Base-by-base conservation (phyloP, 2,329 filamentous ascomycete species). In the Calonectria leucothoes region DNA sequence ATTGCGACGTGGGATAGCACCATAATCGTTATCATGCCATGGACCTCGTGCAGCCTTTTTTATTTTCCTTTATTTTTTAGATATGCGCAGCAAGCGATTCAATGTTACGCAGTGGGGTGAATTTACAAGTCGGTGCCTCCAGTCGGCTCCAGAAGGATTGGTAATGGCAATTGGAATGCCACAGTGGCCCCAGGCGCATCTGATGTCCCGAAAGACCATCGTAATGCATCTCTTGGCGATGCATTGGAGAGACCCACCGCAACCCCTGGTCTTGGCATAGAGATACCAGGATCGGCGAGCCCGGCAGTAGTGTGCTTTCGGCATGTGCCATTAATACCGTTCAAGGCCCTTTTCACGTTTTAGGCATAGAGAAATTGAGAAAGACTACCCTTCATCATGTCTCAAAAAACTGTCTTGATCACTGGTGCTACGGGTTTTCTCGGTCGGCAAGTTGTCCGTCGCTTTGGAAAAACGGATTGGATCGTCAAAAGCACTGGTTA, bases 401-500 rank as follows among this genome's bases (percentile, higher is more conserved):
- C 72, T 11, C 72, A 76, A 37, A 78, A 78, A 17, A 92, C 89
- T 29, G 95, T 91, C 10, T 88, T 98, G 29, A 87, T 98, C 69
- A 98, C 95, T 8, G 95, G 95, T 70, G 95, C 95, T 42, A 96
- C 94, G 20, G 95, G 95, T 68, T 89, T 98, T 12, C 89, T 98
- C 2, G 95, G 96, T 63, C 91, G 95, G 51, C 92, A 97, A 83
- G 93, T 98, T 14, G 88, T 93, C 69, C 91, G 89, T 74, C 91
- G 90, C 11, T 98, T 98, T 83, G 87, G 92, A 67, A 84, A 88
- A 69, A 77, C 76, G 20, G 78, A 77, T 45, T 98, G 95, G 91
- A 86, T 87, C 20, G 91, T 92, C 70, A 92, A 92, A 76, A 94
- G 94, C 63, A 94, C 93, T 6, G 94, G 94, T 20, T 91, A 93